phyloP scores from a whole-genome alignment of 768 basidiomycete genomes.

The Hericium coralloides region DNA sequence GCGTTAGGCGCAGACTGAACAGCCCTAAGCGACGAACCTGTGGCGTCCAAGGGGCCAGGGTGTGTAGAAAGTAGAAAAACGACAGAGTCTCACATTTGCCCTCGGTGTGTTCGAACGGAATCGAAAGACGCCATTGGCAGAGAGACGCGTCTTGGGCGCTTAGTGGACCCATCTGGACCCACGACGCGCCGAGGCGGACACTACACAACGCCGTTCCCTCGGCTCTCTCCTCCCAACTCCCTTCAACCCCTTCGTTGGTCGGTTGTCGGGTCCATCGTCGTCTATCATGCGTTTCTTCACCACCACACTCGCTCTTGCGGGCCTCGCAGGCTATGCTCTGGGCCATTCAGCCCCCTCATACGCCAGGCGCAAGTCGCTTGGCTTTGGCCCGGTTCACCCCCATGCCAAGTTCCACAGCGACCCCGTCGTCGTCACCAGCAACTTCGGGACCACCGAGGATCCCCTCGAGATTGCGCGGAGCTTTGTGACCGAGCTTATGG shows the following conservation, averaged over 20 bases:
- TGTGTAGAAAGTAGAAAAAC: no score
- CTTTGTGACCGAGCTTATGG: conserved; percentile 48
- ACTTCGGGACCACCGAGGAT: conserved; percentile 24
- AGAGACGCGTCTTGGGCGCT: no score
- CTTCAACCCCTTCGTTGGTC: conserved; percentile 7
- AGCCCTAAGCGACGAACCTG: no score
- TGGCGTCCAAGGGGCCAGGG: no score
- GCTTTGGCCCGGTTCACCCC: conserved; percentile 75
- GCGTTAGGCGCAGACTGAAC: no score
- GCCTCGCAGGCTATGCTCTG: conserved; percentile 11
- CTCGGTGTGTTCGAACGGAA: no score
- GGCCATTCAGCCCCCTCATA: conserved; percentile 17
- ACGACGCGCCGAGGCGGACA: neutral
- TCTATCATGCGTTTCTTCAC: conserved; percentile 11
- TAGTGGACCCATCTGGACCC: neutral
- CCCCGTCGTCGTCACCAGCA: conserved; percentile 26
- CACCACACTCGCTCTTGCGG: conserved; percentile 10
- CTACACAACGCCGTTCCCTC: neutral
- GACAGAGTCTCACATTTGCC: no score
- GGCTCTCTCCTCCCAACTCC: neutral
- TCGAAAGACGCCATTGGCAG: no score
- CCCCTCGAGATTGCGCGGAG: conserved; percentile 53
- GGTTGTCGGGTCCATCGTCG: neutral
- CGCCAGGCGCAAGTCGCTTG: conserved; percentile 70
- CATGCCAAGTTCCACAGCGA: conserved; percentile 58